Evolutionary conservation across 2,329 filamentous ascomycete species (phyloP).

Genomic region (Paraphoma sp.): DNA sequence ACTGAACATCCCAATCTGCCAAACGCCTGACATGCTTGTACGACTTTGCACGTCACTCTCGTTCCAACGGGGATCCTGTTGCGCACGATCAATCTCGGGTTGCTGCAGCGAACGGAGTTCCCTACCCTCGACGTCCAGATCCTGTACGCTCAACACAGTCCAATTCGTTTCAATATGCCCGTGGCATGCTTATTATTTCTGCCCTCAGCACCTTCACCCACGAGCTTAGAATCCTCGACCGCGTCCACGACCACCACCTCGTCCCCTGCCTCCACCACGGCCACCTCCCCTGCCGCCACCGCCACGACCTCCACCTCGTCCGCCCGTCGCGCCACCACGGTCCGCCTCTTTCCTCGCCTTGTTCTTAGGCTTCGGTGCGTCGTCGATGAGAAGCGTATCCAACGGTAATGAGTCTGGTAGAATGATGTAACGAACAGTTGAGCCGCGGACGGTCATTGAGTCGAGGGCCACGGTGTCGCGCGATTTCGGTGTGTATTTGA

Average conservation of each 20-base stretch:
- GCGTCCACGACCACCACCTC: slow-evolving; percentile 50
- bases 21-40: slow-evolving; percentile 27
- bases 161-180: slow-evolving; percentile 4
- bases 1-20: slow-evolving; percentile 20
- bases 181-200: slow-evolving; percentile 1
- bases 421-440: slow-evolving; percentile 95
- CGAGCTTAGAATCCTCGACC: slow-evolving; percentile 42
- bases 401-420: slow-evolving; percentile 93
- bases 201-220: slow-evolving; percentile 1
- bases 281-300: slow-evolving; percentile 49
- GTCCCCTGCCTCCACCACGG: slow-evolving; percentile 47
- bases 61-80: slow-evolving; percentile 18
- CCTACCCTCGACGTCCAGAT: slow-evolving; percentile 19
- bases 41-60: slow-evolving; percentile 14
- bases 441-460: slow-evolving; percentile 95
- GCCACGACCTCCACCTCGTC: slow-evolving; percentile 56
- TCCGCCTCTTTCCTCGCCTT: slow-evolving; percentile 92
- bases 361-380: slow-evolving; percentile 98
- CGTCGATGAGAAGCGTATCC: slow-evolving; percentile 94
- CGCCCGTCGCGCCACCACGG: slow-evolving; percentile 58
- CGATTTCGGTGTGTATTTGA: slow-evolving; percentile 93
- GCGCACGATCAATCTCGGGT: slow-evolving; percentile 29
- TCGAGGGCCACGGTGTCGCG: slow-evolving; percentile 89
- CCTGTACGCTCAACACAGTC: slow-evolving; percentile 5
- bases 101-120: slow-evolving; percentile 18